Base-by-base conservation (phyloP, 345 rosid species). In the Noccaea bulbosa region DNA sequence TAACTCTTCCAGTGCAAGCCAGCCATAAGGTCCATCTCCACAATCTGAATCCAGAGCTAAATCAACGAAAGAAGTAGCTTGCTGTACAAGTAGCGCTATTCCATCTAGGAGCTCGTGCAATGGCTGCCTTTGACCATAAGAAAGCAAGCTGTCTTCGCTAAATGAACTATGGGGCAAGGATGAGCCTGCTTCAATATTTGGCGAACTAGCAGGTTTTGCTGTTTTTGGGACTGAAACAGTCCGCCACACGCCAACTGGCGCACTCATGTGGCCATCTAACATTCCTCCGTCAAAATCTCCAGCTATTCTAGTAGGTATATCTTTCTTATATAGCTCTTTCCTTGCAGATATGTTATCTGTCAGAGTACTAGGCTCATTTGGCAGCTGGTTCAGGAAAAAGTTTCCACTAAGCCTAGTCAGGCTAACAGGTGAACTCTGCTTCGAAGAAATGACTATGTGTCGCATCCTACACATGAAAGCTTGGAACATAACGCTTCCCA, bases 161-260 rank as follows among this genome's bases (percentile, higher is more conserved):
- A 86, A 89, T 59, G 93, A 83, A 81, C 80, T 83, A 72, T 84
- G 86, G 45, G 90, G 78, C 75, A 92, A 70, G 71, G 97, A 86
- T 54, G 87, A 79, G 70, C 83, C 79, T 62, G 78, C 88, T 75
- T 94, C 99, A 73, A 94, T 77, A 62, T 85, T 82, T 35, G 90
- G 84, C 34, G 90, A 80, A 62, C 66, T 82, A 78, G 78, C 75
- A 69, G 87, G 79, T 81, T 87, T 94, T 69, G 87, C 74, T 70
- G 85, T 81, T 84, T 91, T 94, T 43, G 99, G 88, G 79, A 77
- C 88, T 67, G 86, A 88, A 72, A 88, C 98, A 60, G 98, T 45
- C 65, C 99, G 96, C 99, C 99, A 94, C 70, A 92, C 99, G 56
- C 95, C 92, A 79, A 92, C 88, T 70, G 98, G 92, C 63, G 98